These are phyloP conservation scores for Yarrowia deformans DNA, from an alignment of 805 yeast species.

Conservation along the genomic window DNA sequence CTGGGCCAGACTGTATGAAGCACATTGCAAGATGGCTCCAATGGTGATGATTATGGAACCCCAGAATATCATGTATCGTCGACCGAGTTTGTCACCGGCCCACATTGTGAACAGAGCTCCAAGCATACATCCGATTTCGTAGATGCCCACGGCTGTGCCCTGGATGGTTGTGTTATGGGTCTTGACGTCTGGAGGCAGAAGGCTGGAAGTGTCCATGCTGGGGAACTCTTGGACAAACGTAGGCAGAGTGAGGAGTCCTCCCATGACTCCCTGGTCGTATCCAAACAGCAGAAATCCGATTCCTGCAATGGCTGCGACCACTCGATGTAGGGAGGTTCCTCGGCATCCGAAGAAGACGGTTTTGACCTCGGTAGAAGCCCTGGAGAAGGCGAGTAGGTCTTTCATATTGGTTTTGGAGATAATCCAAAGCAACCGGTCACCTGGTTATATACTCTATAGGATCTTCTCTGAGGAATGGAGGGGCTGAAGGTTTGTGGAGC, in stretches of 20 bases:
- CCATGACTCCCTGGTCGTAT: slow-evolving; percentile 79
- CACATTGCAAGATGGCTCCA: slow-evolving; percentile 70
- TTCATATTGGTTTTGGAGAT: not conserved
- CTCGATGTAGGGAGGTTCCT: slow-evolving; percentile 41
- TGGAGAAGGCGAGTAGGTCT: slow-evolving; percentile 12
- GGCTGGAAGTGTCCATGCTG: slow-evolving; percentile 33
- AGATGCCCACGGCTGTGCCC: slow-evolving; percentile 41
- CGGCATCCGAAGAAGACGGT: slow-evolving; percentile 41
- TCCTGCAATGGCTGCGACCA: slow-evolving; percentile 44
- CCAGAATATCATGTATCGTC: slow-evolving; percentile 65
- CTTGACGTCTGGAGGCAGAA: slow-evolving; percentile 21
- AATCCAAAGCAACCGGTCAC: too few relatives aligned
- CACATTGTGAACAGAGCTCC: slow-evolving; percentile 41
- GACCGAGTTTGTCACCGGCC: slow-evolving; percentile 67
- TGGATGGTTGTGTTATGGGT: slow-evolving; percentile 26
- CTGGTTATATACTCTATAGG: not conserved
- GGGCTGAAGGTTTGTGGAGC: slow-evolving; percentile 14
- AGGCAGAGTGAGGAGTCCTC: slow-evolving; percentile 71
- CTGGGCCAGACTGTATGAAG: slow-evolving; percentile 62
- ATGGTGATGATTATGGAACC: slow-evolving; percentile 65
- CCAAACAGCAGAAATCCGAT: slow-evolving; percentile 61
- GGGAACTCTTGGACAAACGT: slow-evolving; percentile 44
- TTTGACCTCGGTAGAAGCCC: slow-evolving; percentile 28
- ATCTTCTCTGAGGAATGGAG: slow-evolving; percentile 2
- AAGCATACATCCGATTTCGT: slow-evolving; percentile 67